Evolutionary conservation across 1,284 basidiomycete genomes (phyloP), one percentile per base, ranked within the genome.

Genomic region (Athelia psychrophila): DNA sequence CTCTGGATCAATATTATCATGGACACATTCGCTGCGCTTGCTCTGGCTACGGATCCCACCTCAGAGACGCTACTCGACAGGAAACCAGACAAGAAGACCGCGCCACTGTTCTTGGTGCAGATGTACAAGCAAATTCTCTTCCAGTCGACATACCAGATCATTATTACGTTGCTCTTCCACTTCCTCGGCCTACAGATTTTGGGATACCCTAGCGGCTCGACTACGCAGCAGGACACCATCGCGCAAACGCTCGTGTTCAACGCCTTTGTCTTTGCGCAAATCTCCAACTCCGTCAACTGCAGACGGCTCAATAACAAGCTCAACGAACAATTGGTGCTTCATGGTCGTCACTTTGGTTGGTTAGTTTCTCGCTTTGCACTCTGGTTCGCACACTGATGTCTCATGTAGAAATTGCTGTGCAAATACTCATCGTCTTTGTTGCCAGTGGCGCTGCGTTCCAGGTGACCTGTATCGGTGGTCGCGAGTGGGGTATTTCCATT

Each of bases 1-100:
- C 83, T 99, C 19, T 99, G 96, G 94, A 91, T 96, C 67, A 96
- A 96, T 77, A 86, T 96, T 54, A 94, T 93, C 71, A 97, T 97
- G 94, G 95, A 98, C 71, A 98, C 95, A 1, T 97, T 99, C 64
- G 96, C 96, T 51, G 96, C 96, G 32, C 84, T 98, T 51, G 96
- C 96, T 12, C 83, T 99, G 49, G 95, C 96, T 19, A 99, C 96
- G 33, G 96, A 98, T 68, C 95, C 95, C 13, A 95, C 96, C 1
- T 84, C 87, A 1, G 86, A 86, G 33, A 68, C 77, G 3, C 82
- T 95, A 27, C 83, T 99, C 47, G 80, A 97, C 58, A 86, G 95
- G 62, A 91, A 93, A 70, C 96, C 96, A 2, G 94, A 98, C 68
- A 85, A 80, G 70, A 91, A 91, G 73, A 85, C 80, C 2, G 86